phyloP scores from a whole-genome alignment of 177 flowering plant genomes.

The Vitis hybrid region DNA sequence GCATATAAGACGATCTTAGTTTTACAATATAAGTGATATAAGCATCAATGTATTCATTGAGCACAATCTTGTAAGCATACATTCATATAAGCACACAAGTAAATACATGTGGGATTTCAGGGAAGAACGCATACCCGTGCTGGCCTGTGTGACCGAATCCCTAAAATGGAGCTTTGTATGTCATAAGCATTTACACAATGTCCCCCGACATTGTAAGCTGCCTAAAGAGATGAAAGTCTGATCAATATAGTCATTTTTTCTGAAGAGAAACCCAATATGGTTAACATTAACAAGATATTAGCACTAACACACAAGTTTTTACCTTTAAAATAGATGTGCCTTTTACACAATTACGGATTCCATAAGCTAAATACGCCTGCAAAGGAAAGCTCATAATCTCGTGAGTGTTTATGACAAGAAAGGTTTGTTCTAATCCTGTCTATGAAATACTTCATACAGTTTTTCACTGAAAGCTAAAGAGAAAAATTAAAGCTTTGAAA shows the following conservation, averaged over 20 bases:
- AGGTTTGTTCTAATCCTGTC: too few species aligned
- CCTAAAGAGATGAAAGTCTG: conserved; percentile 35
- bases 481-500: not conserved
- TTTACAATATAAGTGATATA: not conserved
- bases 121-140: conserved; percentile 41
- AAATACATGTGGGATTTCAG: not conserved
- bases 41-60: not conserved
- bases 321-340: conserved; percentile 50
- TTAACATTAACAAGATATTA: not conserved
- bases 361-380: conserved; percentile 78
- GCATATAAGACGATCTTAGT: not conserved
- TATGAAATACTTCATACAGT: not conserved
- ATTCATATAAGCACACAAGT: not conserved
- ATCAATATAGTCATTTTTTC: not conserved
- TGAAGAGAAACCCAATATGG: not conserved
- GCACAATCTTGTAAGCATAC: not conserved
- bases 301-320: not conserved
- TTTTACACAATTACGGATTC: conserved; percentile 35
- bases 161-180: conserved; percentile 55
- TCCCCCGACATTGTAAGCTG: conserved; percentile 75
- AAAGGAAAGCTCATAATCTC: conserved; percentile 9
- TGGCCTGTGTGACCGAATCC: conserved; percentile 45
- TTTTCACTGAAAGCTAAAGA: not conserved
- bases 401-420: not conserved
- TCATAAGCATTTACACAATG: conserved; percentile 45